Conservation (phyloP, 768 basidiomycete genomes). For the Phanerochaete carnosa region DNA sequence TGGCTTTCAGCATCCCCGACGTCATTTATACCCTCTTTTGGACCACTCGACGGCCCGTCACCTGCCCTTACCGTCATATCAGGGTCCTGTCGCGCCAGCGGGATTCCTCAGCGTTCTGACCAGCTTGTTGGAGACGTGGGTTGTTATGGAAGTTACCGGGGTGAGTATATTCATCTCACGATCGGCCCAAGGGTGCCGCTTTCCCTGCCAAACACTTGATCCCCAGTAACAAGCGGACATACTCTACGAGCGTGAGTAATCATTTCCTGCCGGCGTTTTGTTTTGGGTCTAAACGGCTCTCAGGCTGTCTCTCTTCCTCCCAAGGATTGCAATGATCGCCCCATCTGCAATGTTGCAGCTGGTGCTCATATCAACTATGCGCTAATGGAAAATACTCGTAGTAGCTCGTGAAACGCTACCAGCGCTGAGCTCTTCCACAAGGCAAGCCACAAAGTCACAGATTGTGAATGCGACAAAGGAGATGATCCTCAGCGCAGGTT, state of each 20-base stretch:
- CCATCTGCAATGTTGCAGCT: slow-evolving; percentile 10
- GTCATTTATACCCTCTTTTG: no score
- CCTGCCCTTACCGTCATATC: no score
- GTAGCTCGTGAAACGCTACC: background rate
- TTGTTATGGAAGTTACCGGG: background rate
- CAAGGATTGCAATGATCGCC: slow-evolving; percentile 10
- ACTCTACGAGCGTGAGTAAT: slow-evolving; percentile 8
- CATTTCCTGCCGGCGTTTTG: background rate
- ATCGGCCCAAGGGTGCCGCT: slow-evolving; percentile 3
- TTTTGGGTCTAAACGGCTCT: no score
- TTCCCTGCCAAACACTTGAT: slow-evolving; percentile 9
- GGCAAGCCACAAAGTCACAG: background rate
- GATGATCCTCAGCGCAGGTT: slow-evolving; percentile 11
- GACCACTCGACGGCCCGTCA: no score
- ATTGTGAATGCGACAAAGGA: slow-evolving; percentile 7
- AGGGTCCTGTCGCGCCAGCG: no score
- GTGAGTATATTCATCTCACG: no score
- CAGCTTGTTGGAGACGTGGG: slow-evolving; percentile 20
- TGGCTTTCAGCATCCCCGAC: no score
- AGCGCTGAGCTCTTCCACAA: slow-evolving; percentile 9
- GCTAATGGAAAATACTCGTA: background rate
- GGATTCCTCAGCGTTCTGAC: background rate
- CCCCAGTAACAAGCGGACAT: slow-evolving; percentile 9
- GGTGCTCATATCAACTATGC: slow-evolving; percentile 6
- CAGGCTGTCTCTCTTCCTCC: slow-evolving; percentile 13